These are phyloP conservation scores for Alternaria tenuissima DNA, from an alignment of 2,329 filamentous ascomycete genomes.

Conservation along the genomic window DNA sequence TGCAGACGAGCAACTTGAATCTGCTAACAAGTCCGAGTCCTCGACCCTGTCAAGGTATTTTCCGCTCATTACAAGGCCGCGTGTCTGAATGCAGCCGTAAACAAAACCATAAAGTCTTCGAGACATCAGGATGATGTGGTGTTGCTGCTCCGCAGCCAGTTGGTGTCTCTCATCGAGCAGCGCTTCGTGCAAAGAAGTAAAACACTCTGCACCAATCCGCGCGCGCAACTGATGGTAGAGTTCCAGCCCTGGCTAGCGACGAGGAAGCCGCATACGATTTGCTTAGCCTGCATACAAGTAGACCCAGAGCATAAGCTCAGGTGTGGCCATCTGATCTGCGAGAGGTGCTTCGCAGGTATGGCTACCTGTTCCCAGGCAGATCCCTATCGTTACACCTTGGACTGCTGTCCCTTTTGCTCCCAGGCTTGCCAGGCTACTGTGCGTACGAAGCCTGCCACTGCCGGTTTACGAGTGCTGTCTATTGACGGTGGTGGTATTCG, in stretches of 20 bases:
- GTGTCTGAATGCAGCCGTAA: neutral
- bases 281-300: constrained; percentile 1
- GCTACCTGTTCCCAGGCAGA: neutral
- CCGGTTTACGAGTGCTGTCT: neutral
- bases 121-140: neutral
- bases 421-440: neutral
- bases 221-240: neutral
- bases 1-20: neutral
- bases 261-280: neutral
- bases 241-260: neutral
- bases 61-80: neutral
- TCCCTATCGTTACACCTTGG: neutral
- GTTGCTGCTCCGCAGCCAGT: neutral
- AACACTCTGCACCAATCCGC: neutral
- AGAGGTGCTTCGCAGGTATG: neutral
- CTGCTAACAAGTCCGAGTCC: neutral
- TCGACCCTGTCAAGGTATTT: neutral
- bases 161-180: neutral
- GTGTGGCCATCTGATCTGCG: constrained; percentile 1
- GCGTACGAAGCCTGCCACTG: neutral
- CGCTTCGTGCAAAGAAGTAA: constrained; percentile 1
- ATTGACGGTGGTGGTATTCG: constrained; percentile 3
- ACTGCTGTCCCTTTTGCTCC: neutral
- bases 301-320: neutral
- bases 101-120: neutral